Percentiles rank a stretch among this genome's conserved stretches.
Conservation (phyloP, 805 yeast species). For the Starmera pachycereana region DNA sequence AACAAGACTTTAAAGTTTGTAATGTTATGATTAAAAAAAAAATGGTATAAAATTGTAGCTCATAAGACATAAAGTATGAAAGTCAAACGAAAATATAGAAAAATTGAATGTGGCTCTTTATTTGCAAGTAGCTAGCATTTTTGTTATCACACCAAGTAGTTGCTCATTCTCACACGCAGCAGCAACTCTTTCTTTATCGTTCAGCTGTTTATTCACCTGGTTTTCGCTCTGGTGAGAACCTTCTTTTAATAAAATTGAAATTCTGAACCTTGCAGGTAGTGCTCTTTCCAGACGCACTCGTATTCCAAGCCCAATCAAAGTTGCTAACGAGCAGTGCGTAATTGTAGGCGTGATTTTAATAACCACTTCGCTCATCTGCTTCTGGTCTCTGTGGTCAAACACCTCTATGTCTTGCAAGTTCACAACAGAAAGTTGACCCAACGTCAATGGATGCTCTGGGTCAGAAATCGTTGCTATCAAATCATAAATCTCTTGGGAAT, state of each 20-base stretch:
- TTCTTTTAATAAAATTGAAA: constrained; percentile 69
- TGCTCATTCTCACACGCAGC: constrained; percentile 99
- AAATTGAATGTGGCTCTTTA: constrained; percentile 6
- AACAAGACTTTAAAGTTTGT: too few species aligned
- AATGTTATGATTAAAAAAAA: too few species aligned
- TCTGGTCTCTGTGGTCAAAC: constrained; percentile 39
- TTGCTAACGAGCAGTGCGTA: constrained; percentile 94
- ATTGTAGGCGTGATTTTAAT: constrained; percentile 94
- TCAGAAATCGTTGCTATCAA: constrained; percentile 80
- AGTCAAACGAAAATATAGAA: too few species aligned
- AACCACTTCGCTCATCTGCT: constrained; percentile 59
- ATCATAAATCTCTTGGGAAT: constrained; percentile 84
- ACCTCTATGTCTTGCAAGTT: constrained; percentile 74
- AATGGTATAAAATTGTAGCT: too few species aligned
- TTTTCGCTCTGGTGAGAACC: constrained; percentile 94
- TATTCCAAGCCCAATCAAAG: constrained; percentile 90
- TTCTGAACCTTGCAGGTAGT: constrained; percentile 75
- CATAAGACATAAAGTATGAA: too few species aligned
- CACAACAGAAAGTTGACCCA: constrained; percentile 92
- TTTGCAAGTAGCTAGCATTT: constrained; percentile 79
- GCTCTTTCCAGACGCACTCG: constrained; percentile 86
- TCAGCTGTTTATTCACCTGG: constrained; percentile 93
- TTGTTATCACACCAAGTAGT: constrained; percentile 77
- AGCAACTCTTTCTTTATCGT: constrained; percentile 95
- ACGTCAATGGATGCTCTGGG: constrained; percentile 93